Conservation (phyloP, 371 early-diverging fungal species). For the Vavraia culicis region DNA sequence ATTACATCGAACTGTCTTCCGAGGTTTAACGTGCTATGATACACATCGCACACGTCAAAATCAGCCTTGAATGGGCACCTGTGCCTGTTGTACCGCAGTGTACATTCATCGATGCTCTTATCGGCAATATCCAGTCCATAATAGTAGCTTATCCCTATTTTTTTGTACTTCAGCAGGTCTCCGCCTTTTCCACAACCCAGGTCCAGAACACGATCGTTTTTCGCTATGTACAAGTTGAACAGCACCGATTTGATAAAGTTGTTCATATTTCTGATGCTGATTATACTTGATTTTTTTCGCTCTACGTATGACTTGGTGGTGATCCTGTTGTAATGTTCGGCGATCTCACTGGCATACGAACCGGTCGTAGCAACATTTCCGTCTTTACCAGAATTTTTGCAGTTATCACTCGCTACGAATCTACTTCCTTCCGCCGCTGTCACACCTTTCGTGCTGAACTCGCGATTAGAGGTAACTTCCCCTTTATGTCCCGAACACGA, state of each 20-base stretch:
- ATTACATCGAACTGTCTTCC: conserved; percentile 55
- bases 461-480: no score
- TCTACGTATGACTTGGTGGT: conserved; percentile 52
- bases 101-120: conserved; percentile 67
- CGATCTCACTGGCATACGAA: conserved; percentile 42
- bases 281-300: conserved; percentile 28
- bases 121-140: conserved; percentile 60
- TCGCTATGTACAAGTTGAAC: conserved; percentile 23
- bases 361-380: no score
- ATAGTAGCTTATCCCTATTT: conserved; percentile 40
- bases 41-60: conserved; percentile 60
- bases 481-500: no score
- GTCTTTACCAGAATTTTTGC: no score
- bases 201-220: conserved; percentile 49
- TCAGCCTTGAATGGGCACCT: conserved; percentile 45
- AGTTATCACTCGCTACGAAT: no score
- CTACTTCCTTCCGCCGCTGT: no score
- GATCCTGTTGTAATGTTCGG: conserved; percentile 70
- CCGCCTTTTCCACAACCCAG: conserved; percentile 95
- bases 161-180: conserved; percentile 68
- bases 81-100: conserved; percentile 46
- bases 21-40: conserved; percentile 35
- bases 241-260: conserved; percentile 41
- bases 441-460: no score
- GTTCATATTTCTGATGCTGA: conserved; percentile 38